phyloP scores from a whole-genome alignment of 2,329 filamentous ascomycete genomes.

The Hypoxylon sp. region DNA sequence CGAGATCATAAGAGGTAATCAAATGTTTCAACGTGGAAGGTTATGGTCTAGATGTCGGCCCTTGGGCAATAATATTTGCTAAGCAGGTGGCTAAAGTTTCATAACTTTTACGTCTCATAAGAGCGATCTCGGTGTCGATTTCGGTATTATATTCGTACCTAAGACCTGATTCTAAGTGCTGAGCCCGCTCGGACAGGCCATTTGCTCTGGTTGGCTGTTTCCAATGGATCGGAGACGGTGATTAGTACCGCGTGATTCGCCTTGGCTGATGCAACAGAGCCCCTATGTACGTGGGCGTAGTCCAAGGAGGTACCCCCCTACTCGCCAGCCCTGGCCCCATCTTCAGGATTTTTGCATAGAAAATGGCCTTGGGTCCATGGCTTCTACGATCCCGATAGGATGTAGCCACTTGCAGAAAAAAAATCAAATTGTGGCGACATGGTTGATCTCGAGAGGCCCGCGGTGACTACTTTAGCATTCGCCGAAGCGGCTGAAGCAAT shows the following conservation, averaged over 20 bases:
- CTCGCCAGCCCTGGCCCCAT: constrained; percentile 20
- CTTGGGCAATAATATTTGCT: constrained; percentile 3
- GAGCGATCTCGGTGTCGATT: constrained; percentile 30
- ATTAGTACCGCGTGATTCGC: constrained; percentile 26
- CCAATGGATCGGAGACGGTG: constrained; percentile 9
- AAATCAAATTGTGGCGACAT: constrained; percentile 8
- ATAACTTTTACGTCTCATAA: constrained; percentile 13
- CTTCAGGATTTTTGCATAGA: constrained; percentile 18
- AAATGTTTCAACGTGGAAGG: constrained; percentile 8
- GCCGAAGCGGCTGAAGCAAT: constrained; percentile 27
- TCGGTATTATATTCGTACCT: constrained; percentile 25
- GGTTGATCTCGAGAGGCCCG: constrained; percentile 12
- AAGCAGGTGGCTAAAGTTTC: constrained; percentile 5
- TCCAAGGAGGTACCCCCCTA: constrained; percentile 14
- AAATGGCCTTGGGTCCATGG: constrained; percentile 4
- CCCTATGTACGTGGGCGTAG: neutral
- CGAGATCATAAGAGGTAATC: constrained; percentile 2
- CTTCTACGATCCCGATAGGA: constrained; percentile 12
- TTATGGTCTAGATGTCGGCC: constrained; percentile 8
- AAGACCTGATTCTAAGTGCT: constrained; percentile 14
- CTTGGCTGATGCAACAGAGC: constrained; percentile 36
- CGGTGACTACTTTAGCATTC: constrained; percentile 16
- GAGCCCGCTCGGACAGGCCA: neutral
- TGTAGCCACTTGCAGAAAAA: constrained; percentile 13
- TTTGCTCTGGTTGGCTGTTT: constrained; percentile 9